A percentile compares a stretch with the other conserved stretches of the same genome.
Conservation (phyloP, 2,329 filamentous ascomycete genomes). For the Colletotrichum musae region DNA sequence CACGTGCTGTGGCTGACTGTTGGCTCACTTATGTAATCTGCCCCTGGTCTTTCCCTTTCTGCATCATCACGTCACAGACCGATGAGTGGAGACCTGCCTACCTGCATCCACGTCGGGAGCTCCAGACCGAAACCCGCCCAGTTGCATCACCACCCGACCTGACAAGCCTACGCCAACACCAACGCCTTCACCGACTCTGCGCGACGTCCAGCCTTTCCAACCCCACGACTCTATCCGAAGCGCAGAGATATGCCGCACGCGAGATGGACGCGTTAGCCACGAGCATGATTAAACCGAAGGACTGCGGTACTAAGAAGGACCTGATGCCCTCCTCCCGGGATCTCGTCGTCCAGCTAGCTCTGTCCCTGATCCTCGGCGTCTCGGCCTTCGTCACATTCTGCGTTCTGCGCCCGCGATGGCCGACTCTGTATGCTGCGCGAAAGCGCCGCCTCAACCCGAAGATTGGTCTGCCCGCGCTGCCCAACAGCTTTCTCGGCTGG, state of each 20-base stretch:
- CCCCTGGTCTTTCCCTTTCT: constrained; percentile 4
- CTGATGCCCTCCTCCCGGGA: constrained; percentile 45
- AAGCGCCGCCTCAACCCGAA: constrained; percentile 78
- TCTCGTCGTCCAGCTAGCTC: constrained; percentile 75
- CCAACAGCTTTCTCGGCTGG: constrained; percentile 92
- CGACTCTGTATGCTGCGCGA: constrained; percentile 88
- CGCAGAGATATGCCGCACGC: constrained; percentile 19
- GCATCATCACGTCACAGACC: constrained; percentile 40
- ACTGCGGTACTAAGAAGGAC: constrained; percentile 45
- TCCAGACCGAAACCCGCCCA: constrained; percentile 22
- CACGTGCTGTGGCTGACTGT: background rate
- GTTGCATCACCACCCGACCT: constrained; percentile 17
- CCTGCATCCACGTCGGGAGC: constrained; percentile 7
- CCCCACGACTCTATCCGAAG: background rate
- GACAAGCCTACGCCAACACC: too few relatives aligned
- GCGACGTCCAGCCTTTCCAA: constrained; percentile 4
- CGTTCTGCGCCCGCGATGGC: constrained; percentile 91
- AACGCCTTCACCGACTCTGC: background rate
- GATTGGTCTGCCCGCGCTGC: constrained; percentile 80
- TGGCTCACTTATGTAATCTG: background rate
- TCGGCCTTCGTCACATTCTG: constrained; percentile 84
- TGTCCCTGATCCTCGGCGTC: constrained; percentile 79
- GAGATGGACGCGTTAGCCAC: constrained; percentile 32
- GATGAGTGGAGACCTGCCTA: constrained; percentile 36
- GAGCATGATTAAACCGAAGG: constrained; percentile 19